Evolutionary conservation across 257 asterid species (phyloP), one percentile per base, ranked within the genome.

Genomic region (Coffea eugenioides): DNA sequence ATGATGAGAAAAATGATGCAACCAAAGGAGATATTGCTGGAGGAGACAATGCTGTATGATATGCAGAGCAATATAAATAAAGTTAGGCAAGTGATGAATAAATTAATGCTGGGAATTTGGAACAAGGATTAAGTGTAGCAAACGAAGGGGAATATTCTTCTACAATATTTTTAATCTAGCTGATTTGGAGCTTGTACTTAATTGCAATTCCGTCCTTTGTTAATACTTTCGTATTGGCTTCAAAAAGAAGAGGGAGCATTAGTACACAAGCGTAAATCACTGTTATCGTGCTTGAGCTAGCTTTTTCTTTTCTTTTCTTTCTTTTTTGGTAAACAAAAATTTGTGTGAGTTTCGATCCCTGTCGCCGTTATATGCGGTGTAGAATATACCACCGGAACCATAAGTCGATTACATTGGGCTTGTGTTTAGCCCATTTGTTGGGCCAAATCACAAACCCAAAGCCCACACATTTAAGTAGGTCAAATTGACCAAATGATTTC

Each of bases 41-140:
- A 69, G 83, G 81, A 64, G 81, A 83, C 62, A 82, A 77, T 77
- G 80, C 81, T 70, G 86, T 82, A 64, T 85, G 64, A 71, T 21
- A 4, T 72, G 69, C 57, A 65, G 10, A 59, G 66, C 79, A 81
- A 57, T 52, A 3, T 39, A 39, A 39, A 70, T 25, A 36, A 69
- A 27, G 75, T 9, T 9, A 54, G 45, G 46, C 59, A 54, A 56
- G 56, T 49, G 54, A 66, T n/a, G 78, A 75, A 80, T 80, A 31
- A 68, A 57, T 36, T 39, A 20, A 45, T 20, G 14, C 41, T 4
- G 45, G 2, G 20, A 49, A 51, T 21, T 70, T 39, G 27, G 31
- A 41, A 20, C 52, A 23, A 70, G 70, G 43, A 25, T 65, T 65
- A 12, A 27, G 43, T 14, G 5, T 2, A 20, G 31, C 73, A 76